Base-by-base conservation (phyloP, 345 rosid species). In the Streptanthus diversifolius region DNA sequence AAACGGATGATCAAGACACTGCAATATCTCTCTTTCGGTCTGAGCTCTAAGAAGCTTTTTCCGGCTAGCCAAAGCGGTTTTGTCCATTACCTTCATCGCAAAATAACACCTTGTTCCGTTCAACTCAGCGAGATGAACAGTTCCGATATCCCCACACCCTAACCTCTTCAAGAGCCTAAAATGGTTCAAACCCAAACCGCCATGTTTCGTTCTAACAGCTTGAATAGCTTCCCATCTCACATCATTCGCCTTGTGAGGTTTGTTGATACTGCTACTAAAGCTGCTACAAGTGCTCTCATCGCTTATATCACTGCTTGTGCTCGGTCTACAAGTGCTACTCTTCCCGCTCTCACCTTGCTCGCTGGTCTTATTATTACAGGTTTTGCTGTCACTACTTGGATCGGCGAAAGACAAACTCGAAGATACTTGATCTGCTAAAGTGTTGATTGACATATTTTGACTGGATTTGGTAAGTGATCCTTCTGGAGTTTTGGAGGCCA, bases 281-380 rank as follows among this genome's bases (percentile, higher is more conserved):
- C 92, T 90, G 80, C 97, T 85, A 61, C 92, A 85, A 18, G 83
- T 84, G 60, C 97, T 85, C 74, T 87, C 95, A 48, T 90, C 97
- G 19, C 97, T 88, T 47, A 88, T 78, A 66, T 88, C 93, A 58
- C 88, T 90, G 85, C 96, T 81, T 9, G 89, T 84, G 76, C 92
- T 83, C 45, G 87, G 87, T 82, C 86, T 88, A 45, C 83, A 85
- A 24, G 81, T 72, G 51, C 92, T 87, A 62, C 81, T 88, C 84
- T 90, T 90, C 18, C 87, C 92, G 45, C 89, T 81, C 83, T 85
- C 87, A n/a, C 77, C 79, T 70, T 62, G 87, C 45, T 82, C 89
- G 66, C 78, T 81, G 22, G 58, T 37, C 41, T 71, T 86, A 14
- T 12, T 48, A 66, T 7, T 60, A 45, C 74, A 81, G 68, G 76